Evolutionary conservation across 1,284 basidiomycete genomes (phyloP), one percentile per base, ranked within the genome.

Genomic region (Irpex sp.): DNA sequence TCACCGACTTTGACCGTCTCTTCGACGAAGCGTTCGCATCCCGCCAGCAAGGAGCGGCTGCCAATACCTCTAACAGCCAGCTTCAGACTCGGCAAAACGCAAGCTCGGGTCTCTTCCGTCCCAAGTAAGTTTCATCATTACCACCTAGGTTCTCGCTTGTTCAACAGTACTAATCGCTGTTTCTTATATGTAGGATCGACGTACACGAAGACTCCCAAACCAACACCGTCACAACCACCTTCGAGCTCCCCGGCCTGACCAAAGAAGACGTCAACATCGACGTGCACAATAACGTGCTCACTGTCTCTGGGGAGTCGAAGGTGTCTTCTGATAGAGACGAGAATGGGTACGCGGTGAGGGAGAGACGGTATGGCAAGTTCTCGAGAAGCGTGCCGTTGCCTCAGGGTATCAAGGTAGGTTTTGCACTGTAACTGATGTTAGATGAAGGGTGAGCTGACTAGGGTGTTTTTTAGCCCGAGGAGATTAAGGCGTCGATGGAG

Each of bases 241-340:
- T 84, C 57, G 81, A 84, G 59, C 68, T 84, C 17, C 81, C 82
- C 2, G 80, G 81, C 4, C 9, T 83, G 51, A 76, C 71, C 67
- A 74, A 77, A 19, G 74, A 79, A 9, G 68, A 80, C 36, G 73
- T 83, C 57, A 60, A 62, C 57, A 76, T 83, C 47, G 78, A 83
- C 50, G 67, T 81, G 50, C 73, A 78, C 53, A 73, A 79, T 43
- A 74, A 79, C 57, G 72, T 74, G 19, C 70, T 83, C 31, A 77
- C 66, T 49, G 55, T 83, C 60, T 77, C 77, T 15, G 81, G 78
- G 1, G 78, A 82, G 70, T 71, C 61, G 11, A 72, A 69, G 26
- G 5, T 70, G 4, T 66, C 67, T 1, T 39, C 68, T 9, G 68
- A 78, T 4, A 69, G 68, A 15, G 76, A 78, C 2, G 75, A 79